Evolutionary conservation across 2,329 filamentous ascomycete genomes (phyloP).

Genomic region (Fusarium tuaranense): DNA sequence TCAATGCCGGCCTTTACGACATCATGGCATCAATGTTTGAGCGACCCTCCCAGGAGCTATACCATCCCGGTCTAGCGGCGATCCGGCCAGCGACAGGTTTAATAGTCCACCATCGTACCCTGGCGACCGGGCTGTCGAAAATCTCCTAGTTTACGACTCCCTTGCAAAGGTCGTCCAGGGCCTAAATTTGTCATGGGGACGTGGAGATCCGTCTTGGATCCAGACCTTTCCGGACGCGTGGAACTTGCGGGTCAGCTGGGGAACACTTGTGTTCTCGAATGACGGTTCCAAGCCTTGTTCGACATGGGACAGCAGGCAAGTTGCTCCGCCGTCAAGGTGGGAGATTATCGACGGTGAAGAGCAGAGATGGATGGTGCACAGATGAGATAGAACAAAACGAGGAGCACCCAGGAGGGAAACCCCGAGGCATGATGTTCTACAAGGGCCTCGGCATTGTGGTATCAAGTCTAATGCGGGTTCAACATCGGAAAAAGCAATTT

Average conservation of each 20-base stretch:
- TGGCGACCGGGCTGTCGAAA: background rate
- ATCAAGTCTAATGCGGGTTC: slow-evolving; percentile 5
- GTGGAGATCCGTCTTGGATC: background rate
- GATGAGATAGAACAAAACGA: background rate
- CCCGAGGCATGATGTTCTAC: background rate
- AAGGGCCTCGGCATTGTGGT: background rate
- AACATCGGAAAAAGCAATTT: slow-evolving; percentile 5
- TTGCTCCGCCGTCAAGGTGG: background rate
- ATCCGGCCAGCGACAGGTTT: slow-evolving; percentile 10
- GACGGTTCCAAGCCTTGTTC: background rate
- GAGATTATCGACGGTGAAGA: background rate
- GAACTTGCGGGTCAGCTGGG: background rate
- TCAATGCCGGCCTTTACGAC: slow-evolving; percentile 4
- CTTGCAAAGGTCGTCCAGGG: background rate
- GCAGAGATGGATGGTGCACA: background rate
- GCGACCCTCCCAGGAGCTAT: background rate
- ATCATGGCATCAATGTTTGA: slow-evolving; percentile 10
- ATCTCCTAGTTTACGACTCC: background rate
- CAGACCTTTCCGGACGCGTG: background rate
- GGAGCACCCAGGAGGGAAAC: background rate
- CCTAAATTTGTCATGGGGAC: background rate
- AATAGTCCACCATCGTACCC: slow-evolving; percentile 1
- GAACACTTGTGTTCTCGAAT: background rate
- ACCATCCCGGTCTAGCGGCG: slow-evolving; percentile 18
- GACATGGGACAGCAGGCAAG: background rate